Evolutionary conservation across 306 rosid genomes (phyloP), one percentile per base, ranked within the genome.

Genomic region (Dicorynia guianensis): DNA sequence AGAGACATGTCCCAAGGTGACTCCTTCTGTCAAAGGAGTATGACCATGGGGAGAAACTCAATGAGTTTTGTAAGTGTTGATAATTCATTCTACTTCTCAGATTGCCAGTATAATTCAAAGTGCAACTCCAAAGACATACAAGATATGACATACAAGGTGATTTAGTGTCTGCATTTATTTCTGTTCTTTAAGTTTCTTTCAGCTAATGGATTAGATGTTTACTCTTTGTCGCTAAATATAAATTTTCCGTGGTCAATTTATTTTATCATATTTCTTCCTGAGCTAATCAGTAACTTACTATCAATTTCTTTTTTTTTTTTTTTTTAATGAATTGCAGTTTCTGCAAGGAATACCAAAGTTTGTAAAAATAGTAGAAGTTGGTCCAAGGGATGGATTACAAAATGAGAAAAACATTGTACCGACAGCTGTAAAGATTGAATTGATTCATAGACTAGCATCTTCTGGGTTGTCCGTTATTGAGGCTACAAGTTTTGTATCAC

Each of bases 371-470:
- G 96, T 87, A 72, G 96, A 87, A 87, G 96, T 87, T 70, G 93
- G 96, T 82, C 96, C 96, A 56, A 87, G 96, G 63, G 96, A 90
- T 54, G 96, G 96, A 66, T 86, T 90, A 7, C 96, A 90, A 76
- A 90, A 90, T 74, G 96, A 90, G 83, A 87, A 85, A 86, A 68
- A 76, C 69, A 81, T 76, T 79, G 90, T 90, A 48, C 82, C 96
- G 56, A 77, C 93, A 8, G 67, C 79, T 71, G 68, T 84, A 19
- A 87, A 90, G 87, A 47, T 90, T 17, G 90, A 87, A 74, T 76
- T 90, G 86, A 90, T 90, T 36, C 77, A 74, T n/a, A 87, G 79
- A 76, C 81, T 90, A 56, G 93, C 87, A 74, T 82, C 88, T 33
- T 76, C 80, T 80, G 96, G 93, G 64, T 82, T 90, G 63, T 52